These are phyloP conservation scores for Claviceps africana DNA, from an alignment of 2,329 filamentous ascomycete species.

Conservation along the genomic window DNA sequence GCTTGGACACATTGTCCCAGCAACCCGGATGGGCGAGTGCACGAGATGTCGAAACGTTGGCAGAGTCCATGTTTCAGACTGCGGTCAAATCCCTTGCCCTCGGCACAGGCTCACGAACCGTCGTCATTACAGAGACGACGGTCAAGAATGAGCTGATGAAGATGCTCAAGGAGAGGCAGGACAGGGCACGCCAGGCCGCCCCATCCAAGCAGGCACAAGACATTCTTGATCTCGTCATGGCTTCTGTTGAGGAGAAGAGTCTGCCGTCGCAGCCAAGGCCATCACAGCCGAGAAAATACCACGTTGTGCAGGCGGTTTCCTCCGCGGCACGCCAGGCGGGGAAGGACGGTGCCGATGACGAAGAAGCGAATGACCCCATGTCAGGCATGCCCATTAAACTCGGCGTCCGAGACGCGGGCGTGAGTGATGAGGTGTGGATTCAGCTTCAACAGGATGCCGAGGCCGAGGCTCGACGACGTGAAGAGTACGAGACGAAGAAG, in stretches of 20 bases:
- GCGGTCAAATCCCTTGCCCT: constrained; percentile 5
- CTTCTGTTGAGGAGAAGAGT: background rate
- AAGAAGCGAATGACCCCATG: too few relatives aligned
- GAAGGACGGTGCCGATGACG: constrained; percentile 4
- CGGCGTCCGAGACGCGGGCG: constrained; percentile 36
- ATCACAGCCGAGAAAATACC: background rate
- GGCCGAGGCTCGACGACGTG: constrained; percentile 23
- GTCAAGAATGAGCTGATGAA: background rate
- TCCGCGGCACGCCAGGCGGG: background rate
- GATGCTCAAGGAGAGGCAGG: background rate
- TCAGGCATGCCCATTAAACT: background rate
- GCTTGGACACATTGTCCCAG: constrained; percentile 25
- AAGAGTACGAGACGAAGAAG: constrained; percentile 22
- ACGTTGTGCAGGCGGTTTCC: too few relatives aligned
- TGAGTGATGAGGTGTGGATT: constrained; percentile 46
- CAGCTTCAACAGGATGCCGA: constrained; percentile 39
- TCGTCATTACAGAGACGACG: background rate
- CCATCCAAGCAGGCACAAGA: background rate
- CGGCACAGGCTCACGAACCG: background rate
- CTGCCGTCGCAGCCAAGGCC: background rate
- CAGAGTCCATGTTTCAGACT: constrained; percentile 32
- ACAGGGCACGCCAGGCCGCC: background rate
- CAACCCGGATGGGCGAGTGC: constrained; percentile 44
- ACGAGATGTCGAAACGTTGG: constrained; percentile 44
- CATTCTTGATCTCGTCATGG: background rate